Evolutionary conservation across 345 rosid species (phyloP).

Genomic region (Citrus australasica): DNA sequence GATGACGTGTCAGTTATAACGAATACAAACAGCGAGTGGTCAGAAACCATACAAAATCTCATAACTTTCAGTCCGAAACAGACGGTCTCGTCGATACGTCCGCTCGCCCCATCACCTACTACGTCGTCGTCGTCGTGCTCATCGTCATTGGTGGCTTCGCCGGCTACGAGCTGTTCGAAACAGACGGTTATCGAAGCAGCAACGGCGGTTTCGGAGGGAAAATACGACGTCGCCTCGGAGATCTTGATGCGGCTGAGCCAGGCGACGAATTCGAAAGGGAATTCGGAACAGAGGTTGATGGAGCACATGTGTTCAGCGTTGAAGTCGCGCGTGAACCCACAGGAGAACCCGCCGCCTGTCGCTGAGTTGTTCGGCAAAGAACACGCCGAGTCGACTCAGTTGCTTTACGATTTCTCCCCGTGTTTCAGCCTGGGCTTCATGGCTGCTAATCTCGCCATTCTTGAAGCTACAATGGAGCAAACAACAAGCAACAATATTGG

Average conservation of each 20-base stretch:
- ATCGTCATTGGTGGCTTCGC: slow-evolving; percentile 52
- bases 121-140: slow-evolving; percentile 57
- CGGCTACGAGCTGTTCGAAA: slow-evolving; percentile 44
- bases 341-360: slow-evolving; percentile 49
- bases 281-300: slow-evolving; percentile 69
- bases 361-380: slow-evolving; percentile 57
- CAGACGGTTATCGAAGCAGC: slow-evolving; percentile 69
- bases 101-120: slow-evolving; percentile 47
- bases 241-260: slow-evolving; percentile 56
- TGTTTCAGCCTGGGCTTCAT: slow-evolving; percentile 80
- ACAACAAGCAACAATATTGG: not conserved
- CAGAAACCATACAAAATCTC: slow-evolving; percentile 63
- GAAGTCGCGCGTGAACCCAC: slow-evolving; percentile 48
- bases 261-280: slow-evolving; percentile 46
- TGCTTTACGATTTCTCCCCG: slow-evolving; percentile 66
- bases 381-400: slow-evolving; percentile 52
- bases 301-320: slow-evolving; percentile 62
- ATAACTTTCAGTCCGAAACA: slow-evolving; percentile 35
- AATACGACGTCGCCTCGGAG: slow-evolving; percentile 54
- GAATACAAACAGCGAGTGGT: slow-evolving; percentile 74
- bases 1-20: slow-evolving; percentile 78
- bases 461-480: slow-evolving; percentile 55
- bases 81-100: slow-evolving; percentile 51
- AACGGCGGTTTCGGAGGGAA: slow-evolving; percentile 73
- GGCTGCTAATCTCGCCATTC: slow-evolving; percentile 86